Percentiles rank a stretch among this genome's conserved stretches.
Evolutionary conservation across 73 alveolate genomes (phyloP).

Genomic region (Uronychia binucleata): DNA sequence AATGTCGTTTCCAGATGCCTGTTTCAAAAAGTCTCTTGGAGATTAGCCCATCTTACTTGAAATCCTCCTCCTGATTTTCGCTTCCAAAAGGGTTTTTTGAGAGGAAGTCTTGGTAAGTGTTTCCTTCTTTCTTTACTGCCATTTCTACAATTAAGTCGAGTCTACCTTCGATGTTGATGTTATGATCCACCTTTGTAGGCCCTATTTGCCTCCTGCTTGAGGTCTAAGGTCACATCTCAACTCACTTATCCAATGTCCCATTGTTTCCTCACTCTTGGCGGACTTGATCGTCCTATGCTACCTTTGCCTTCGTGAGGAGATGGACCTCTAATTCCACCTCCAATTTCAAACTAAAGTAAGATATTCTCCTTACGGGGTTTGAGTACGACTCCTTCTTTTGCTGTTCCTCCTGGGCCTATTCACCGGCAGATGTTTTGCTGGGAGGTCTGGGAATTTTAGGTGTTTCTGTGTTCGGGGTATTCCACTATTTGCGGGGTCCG

Average conservation of each 20-base stretch:
- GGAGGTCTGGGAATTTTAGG: slow-evolving; percentile 1
- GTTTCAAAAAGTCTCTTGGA: background rate
- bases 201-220: background rate
- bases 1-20: slow-evolving; percentile 6
- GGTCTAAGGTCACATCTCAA: background rate
- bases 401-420: background rate
- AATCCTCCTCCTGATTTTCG: background rate
- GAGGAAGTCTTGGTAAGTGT: background rate
- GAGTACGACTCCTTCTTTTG: background rate
- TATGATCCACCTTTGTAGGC: background rate
- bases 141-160: background rate
- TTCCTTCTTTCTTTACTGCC: background rate
- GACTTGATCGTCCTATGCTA: slow-evolving; percentile 18
- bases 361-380: slow-evolving; percentile 10
- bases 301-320: slow-evolving; percentile 1
- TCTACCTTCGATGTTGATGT: background rate
- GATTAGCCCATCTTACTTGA: background rate
- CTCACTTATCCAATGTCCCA: background rate
- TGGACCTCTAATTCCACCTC: background rate
- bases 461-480: background rate
- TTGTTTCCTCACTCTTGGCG: background rate
- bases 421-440: background rate
- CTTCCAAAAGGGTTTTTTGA: background rate
- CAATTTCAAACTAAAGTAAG: slow-evolving; percentile 30
- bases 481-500: background rate